Conservation (phyloP, 495 filamentous ascomycete species). For the Xylaria bambusicola region DNA sequence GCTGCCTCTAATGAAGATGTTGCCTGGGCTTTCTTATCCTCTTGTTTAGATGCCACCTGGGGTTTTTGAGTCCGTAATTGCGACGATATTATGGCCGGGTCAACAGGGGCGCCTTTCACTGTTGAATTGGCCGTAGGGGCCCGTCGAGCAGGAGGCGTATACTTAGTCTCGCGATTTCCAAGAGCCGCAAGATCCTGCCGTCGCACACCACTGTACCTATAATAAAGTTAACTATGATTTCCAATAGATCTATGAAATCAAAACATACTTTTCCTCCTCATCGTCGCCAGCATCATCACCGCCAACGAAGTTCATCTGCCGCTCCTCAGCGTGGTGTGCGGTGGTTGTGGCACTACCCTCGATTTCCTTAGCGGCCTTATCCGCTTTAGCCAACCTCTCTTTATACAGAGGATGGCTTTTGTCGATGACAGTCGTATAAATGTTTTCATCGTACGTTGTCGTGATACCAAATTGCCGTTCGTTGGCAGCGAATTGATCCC, state of each 20-base stretch:
- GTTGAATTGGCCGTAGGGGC: slow-evolving; percentile 72
- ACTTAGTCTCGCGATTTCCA: slow-evolving; percentile 65
- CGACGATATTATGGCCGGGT: slow-evolving; percentile 81
- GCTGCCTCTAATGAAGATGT: slow-evolving; percentile 32
- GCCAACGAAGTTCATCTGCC: slow-evolving; percentile 63
- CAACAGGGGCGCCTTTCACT: slow-evolving; percentile 71
- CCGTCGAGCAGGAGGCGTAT: slow-evolving; percentile 84
- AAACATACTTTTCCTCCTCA: slow-evolving; percentile 84
- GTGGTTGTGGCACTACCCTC: slow-evolving; percentile 69
- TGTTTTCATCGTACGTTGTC: slow-evolving; percentile 86
- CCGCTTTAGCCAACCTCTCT: slow-evolving; percentile 72
- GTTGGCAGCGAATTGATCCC: slow-evolving; percentile 96
- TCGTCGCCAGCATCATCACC: slow-evolving; percentile 61
- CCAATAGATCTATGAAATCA: not conserved
- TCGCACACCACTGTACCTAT: slow-evolving; percentile 87
- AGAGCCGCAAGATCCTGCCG: slow-evolving; percentile 74
- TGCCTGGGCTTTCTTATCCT: slow-evolving; percentile 40
- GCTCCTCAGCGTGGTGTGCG: slow-evolving; percentile 84
- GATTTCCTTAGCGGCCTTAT: slow-evolving; percentile 86
- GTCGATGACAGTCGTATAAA: slow-evolving; percentile 91
- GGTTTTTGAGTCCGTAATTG: slow-evolving; percentile 58
- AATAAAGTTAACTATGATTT: slow-evolving; percentile 33
- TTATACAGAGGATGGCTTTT: slow-evolving; percentile 77
- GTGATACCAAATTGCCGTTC: slow-evolving; percentile 82
- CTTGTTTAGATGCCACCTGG: slow-evolving; percentile 46